Conservation (phyloP, 371 early-diverging fungal species). For the Syncephalastrum contaminatum region DNA sequence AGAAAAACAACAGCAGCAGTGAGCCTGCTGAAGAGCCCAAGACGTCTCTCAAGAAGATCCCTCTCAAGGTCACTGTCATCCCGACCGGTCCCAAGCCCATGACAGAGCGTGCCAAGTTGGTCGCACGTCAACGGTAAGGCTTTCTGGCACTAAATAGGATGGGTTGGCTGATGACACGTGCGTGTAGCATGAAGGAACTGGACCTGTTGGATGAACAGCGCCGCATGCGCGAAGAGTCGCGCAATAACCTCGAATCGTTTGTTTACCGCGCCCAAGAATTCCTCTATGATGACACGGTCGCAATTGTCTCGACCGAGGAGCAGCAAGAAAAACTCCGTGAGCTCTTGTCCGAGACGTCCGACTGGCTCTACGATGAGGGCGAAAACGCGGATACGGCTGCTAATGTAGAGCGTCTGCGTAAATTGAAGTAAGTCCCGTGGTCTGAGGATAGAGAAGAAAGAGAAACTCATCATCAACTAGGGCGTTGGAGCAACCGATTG, state of each 20-base stretch:
- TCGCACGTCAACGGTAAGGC: conserved; percentile 37
- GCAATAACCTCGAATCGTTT: conserved; percentile 88
- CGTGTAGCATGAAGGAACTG: conserved; percentile 27
- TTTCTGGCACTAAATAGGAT: background rate
- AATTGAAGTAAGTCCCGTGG: conserved; percentile 42
- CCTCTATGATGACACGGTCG: conserved; percentile 70
- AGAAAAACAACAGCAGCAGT: conserved; percentile 6
- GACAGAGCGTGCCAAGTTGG: conserved; percentile 28
- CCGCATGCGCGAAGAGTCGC: conserved; percentile 77
- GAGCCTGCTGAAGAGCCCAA: conserved; percentile 11
- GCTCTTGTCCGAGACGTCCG: conserved; percentile 61
- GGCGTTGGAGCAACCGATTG: conserved; percentile 65
- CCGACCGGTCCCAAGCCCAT: conserved; percentile 47
- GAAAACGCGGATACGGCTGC: conserved; percentile 62
- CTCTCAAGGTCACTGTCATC: conserved; percentile 42
- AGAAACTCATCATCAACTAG: conserved; percentile 17
- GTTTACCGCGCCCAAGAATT: conserved; percentile 85
- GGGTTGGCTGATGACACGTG: background rate
- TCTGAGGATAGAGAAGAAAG: background rate
- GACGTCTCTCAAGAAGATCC: conserved; percentile 34
- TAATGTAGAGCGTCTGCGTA: conserved; percentile 47
- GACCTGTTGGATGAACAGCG: conserved; percentile 50
- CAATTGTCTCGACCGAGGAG: conserved; percentile 64
- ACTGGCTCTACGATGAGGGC: conserved; percentile 88
- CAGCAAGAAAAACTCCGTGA: conserved; percentile 69